Percentiles rank a stretch among this genome's conserved stretches.
Evolutionary conservation across 2,329 filamentous ascomycete species (phyloP).

Genomic region (Xylariaceae sp.): DNA sequence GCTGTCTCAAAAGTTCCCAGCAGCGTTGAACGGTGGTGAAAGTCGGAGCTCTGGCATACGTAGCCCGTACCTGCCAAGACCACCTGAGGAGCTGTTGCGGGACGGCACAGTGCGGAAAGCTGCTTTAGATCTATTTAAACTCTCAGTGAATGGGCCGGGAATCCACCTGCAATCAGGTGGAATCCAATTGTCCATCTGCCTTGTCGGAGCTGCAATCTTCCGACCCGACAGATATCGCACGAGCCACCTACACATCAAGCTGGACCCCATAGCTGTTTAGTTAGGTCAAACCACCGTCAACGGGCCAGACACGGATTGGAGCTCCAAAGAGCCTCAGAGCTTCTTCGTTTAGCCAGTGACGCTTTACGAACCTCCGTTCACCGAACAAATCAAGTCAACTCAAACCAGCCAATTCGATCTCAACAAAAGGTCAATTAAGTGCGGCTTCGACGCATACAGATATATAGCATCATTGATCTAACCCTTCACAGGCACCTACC

Average conservation of each 20-base stretch:
- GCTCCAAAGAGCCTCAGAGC: slow-evolving; percentile 22
- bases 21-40: background rate
- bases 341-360: slow-evolving; percentile 4
- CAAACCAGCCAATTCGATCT: slow-evolving; percentile 25
- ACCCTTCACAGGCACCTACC: background rate
- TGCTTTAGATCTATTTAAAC: background rate
- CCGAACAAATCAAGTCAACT: background rate
- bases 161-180: too few species aligned
- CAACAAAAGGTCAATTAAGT: slow-evolving; percentile 46
- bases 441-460: too few species aligned
- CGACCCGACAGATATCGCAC: too few species aligned
- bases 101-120: background rate
- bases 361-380: too few species aligned
- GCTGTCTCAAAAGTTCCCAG: slow-evolving; percentile 30
- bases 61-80: slow-evolving; percentile 42
- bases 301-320: slow-evolving; percentile 19
- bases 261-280: slow-evolving; percentile 18
- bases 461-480: too few species aligned
- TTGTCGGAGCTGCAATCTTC: too few species aligned
- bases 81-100: background rate
- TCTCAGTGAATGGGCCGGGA: background rate
- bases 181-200: too few species aligned
- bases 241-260: too few species aligned
- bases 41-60: slow-evolving; percentile 39
- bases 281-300: background rate